Conservation (phyloP, 1,284 basidiomycete species). For the Meira miltonrushii region DNA sequence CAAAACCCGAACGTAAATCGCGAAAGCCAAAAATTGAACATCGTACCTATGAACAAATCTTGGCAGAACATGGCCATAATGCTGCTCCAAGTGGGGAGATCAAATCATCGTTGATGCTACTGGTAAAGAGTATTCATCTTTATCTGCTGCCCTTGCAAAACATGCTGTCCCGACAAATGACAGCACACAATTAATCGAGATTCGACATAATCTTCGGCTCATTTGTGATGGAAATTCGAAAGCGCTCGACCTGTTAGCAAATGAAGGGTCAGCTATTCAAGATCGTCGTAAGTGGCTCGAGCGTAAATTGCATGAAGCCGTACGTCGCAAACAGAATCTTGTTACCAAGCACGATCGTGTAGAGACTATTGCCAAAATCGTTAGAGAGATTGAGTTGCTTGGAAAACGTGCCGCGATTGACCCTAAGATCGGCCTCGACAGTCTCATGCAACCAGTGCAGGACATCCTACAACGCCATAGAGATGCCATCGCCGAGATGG, state of each 20-base stretch:
- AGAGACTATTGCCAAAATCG: conserved; percentile 21
- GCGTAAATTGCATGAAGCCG: conserved; percentile 62
- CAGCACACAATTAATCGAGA: conserved; percentile 80
- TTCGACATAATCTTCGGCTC: conserved; percentile 85
- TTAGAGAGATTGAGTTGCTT: conserved; percentile 22
- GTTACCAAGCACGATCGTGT: conserved; percentile 16
- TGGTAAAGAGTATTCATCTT: conserved; percentile 27
- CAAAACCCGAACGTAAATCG: conserved; percentile 26
- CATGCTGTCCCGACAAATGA: conserved; percentile 64
- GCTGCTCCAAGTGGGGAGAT: conserved; percentile 14
- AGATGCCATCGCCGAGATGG: conserved; percentile 11
- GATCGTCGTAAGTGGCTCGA: conserved; percentile 69
- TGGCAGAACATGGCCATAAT: conserved; percentile 31
- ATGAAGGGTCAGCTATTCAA: conserved; percentile 76
- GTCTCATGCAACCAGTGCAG: neutral
- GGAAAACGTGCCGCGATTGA: neutral
- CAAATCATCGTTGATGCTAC: conserved; percentile 46
- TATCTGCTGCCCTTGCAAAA: conserved; percentile 31
- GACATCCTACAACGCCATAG: conserved; percentile 13
- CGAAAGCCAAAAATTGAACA: conserved; percentile 41
- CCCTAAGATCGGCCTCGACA: neutral
- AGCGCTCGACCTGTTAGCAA: conserved; percentile 78
- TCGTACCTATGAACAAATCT: conserved; percentile 49
- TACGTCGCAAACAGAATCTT: conserved; percentile 6
- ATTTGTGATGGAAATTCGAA: conserved; percentile 75